Base-by-base conservation (phyloP, 2,329 filamentous ascomycete species). In the Monilinia aucupariae region DNA sequence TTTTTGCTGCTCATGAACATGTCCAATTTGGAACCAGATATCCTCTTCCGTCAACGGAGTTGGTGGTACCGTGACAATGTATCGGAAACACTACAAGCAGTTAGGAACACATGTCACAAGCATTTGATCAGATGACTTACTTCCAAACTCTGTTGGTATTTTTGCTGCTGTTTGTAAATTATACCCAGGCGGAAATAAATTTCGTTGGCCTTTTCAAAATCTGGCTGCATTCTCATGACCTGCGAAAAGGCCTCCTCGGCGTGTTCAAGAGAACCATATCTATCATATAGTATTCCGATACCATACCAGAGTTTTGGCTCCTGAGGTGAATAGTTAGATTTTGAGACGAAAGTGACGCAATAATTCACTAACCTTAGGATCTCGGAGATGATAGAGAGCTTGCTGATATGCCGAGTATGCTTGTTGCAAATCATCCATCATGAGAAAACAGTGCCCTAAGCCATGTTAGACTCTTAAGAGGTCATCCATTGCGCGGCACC, bases 1-100 rank as follows among this genome's bases (percentile, higher is more conserved):
- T 82, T 97, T 97, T 76, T 97, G 93, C 73, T 97, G 94, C 75
- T 99, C 94, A 72, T 99, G 92, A 56, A 99, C 94, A 75, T 99
- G 94, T 32, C 94, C 94, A 73, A 99, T 97, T 76, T 99, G 94
- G 80, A 99, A 99, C 93, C 93, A 97, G 65, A 99, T 99, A 71
- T 99, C 94, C 76, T 97, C 93, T 75, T 97, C 92, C 0, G 92
- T 97, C 70, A 99, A 77, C 2, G 94, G 94, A 4, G 91, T 87
- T 3, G 94, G 94, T 34, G 94, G 93, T 60, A 96, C 92, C 69
- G 85, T 89, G 67, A 97, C 92, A 69, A 99, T 99, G 75, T 96
- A 97, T 77, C 94, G 94, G 80, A 99, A 99, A 80, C 94, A 97
- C 91, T 97, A 64, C 20, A 64, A 12, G 64, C 10, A 39, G 72